Evolutionary conservation across 2,329 filamentous ascomycete genomes (phyloP), one percentile per base, ranked within the genome.

Genomic region (Trichoderma harzianum): DNA sequence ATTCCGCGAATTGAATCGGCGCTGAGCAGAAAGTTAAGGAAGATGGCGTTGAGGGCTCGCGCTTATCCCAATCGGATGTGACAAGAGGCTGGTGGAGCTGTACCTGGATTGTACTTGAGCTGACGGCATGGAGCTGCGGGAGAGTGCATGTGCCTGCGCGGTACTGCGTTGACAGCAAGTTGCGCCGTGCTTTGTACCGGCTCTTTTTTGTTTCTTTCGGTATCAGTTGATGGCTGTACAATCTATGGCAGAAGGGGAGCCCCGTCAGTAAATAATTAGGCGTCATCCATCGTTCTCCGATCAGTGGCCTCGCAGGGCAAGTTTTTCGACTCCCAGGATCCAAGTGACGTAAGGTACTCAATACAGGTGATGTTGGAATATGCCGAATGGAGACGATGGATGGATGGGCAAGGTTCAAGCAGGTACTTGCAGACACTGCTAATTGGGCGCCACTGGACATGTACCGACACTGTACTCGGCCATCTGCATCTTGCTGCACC

Each of bases 21-120:
- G 66, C 53, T 69, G 66, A 69, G 55, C 30, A 61, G 32, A 51
- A 61, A 62, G 36, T 69, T 43, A 26, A 58, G 28, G 24, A 67
- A 28, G 64, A 72, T 68, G 70, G 70, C 70, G 64, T 61, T 53
- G 57, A 60, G 39, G 39, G 34, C 55, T 43, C 36, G 64, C 70
- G 70, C 70, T 68, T 72, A 58, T 51, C 64, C 70, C 28, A 67
- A 71, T 71, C 55, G 55, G 55, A 58, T 39, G 24, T n/a, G 39
- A 30, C 30, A 58, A 62, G 26, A 61, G 39, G 30, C n/a, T 24
- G 66, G 66, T 69, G 66, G 66, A 69, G 66, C 66, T 62, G 68
- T 70, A 70, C 68, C 58, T 70, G 60, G 47, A 64, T 32, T 63
- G 34, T 63, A 64, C 68, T 53, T 62, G 3, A 16, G 16, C 10